These are phyloP conservation scores for Chalciporus piperatus DNA, from an alignment of 768 basidiomycete genomes.

Conservation along the genomic window DNA sequence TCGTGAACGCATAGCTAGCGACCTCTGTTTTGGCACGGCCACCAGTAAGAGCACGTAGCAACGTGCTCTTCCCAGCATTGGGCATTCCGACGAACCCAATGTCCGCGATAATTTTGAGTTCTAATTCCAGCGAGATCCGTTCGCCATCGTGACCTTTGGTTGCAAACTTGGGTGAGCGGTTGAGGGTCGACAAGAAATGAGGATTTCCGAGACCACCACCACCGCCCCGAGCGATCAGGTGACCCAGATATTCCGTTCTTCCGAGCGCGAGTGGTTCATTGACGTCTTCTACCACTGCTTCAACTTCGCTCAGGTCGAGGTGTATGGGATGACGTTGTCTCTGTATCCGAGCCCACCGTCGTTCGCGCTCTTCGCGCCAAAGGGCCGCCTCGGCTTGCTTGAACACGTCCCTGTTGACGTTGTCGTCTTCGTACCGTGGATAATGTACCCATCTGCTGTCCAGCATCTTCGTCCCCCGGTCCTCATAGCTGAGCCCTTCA, in stretches of 20 bases:
- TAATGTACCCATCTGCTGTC: conserved; percentile 79
- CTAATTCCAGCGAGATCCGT: conserved; percentile 76
- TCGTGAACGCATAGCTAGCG: conserved; percentile 92
- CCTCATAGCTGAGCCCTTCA: conserved; percentile 41
- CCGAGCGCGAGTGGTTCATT: conserved; percentile 61
- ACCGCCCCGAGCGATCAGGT: conserved; percentile 76
- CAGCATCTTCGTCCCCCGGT: conserved; percentile 58
- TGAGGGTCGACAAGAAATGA: conserved; percentile 64
- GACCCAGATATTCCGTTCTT: conserved; percentile 51
- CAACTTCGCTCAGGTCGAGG: conserved; percentile 61
- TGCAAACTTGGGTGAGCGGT: conserved; percentile 84
- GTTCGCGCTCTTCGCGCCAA: conserved; percentile 60
- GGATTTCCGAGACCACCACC: conserved; percentile 86
- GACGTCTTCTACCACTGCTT: conserved; percentile 32
- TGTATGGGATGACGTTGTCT: conserved; percentile 44
- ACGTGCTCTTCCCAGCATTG: conserved; percentile 90
- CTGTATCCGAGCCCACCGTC: conserved; percentile 45
- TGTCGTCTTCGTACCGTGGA: conserved; percentile 61
- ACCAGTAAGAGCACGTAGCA: conserved; percentile 86
- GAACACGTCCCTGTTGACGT: conserved; percentile 62
- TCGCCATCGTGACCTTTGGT: conserved; percentile 73
- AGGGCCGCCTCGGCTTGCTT: conserved; percentile 64
- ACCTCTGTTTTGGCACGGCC: conserved; percentile 81
- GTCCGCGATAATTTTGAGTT: conserved; percentile 92
- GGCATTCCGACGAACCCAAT: conserved; percentile 96